Percentiles rank a stretch among this genome's conserved stretches.
These are phyloP conservation scores for Craterostigma plantagineum DNA, from an alignment of 257 asterid genomes.

Conservation along the genomic window DNA sequence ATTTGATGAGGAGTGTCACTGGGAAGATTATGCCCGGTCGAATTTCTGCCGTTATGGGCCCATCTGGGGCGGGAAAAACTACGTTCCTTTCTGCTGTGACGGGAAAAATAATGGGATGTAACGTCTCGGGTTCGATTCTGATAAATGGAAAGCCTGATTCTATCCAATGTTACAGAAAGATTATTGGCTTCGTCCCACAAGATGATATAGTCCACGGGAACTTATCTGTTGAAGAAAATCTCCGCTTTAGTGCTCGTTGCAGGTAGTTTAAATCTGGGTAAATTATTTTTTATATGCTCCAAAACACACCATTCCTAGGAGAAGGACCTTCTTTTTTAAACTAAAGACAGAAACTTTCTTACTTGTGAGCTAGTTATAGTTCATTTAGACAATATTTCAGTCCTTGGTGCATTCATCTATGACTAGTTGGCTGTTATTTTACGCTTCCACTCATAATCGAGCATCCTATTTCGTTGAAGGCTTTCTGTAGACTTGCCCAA, in stretches of 20 bases:
- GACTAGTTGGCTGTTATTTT: neutral
- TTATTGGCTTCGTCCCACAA: constrained; percentile 60
- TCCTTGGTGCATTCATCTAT: too few relatives aligned
- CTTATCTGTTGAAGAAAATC: constrained; percentile 62
- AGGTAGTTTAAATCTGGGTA: constrained; percentile 17
- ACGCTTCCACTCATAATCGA: constrained; percentile 5
- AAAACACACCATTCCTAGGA: too few relatives aligned
- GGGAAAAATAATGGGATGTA: constrained; percentile 42
- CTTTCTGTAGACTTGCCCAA: constrained; percentile 47
- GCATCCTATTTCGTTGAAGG: constrained; percentile 21
- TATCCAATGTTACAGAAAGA: constrained; percentile 51
- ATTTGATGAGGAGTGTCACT: constrained; percentile 51
- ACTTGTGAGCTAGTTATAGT: too few relatives aligned
- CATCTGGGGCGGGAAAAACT: constrained; percentile 74
- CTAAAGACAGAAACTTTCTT: too few relatives aligned
- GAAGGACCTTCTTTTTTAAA: too few relatives aligned
- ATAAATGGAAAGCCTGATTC: constrained; percentile 47
- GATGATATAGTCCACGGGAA: constrained; percentile 74
- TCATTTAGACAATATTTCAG: too few relatives aligned
- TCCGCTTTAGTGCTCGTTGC: constrained; percentile 69
- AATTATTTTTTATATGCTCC: neutral
- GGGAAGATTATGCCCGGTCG: constrained; percentile 55
- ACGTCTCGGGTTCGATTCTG: constrained; percentile 40
- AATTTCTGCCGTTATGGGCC: constrained; percentile 74
- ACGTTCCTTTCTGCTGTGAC: constrained; percentile 61